Evolutionary conservation across 108 stramenopile species (phyloP).

Genomic region (Stephanodiscus minutulus): DNA sequence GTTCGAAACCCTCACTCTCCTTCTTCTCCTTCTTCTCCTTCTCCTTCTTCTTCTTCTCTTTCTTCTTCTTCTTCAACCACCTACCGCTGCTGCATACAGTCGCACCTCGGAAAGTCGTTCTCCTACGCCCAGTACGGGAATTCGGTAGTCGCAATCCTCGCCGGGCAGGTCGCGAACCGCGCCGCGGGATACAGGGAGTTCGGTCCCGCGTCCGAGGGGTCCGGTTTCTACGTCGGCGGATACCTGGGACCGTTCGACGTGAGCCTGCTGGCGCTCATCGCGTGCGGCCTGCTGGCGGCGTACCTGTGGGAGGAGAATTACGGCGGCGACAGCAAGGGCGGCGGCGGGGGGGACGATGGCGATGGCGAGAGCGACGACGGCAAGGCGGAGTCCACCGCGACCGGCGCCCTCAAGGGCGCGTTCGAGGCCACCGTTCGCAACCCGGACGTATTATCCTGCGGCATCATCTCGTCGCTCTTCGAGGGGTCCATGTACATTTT

Average conservation of each 20-base stretch:
- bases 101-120: constrained; percentile 82
- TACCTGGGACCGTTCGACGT: constrained; percentile 95
- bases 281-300: constrained; percentile 71
- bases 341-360: too few species aligned
- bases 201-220: constrained; percentile 32
- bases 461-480: constrained; percentile 87
- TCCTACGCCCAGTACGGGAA: constrained; percentile 90
- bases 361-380: constrained; percentile 35
- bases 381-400: constrained; percentile 22
- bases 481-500: constrained; percentile 95
- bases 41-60: constrained; percentile 5
- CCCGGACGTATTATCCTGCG: constrained; percentile 79
- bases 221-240: constrained; percentile 73
- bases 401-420: constrained; percentile 57
- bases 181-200: constrained; percentile 56
- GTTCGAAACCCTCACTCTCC: too few species aligned
- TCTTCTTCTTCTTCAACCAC: too few species aligned
- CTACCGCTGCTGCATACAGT: too few species aligned
- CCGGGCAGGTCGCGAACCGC: constrained; percentile 90
- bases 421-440: constrained; percentile 59
- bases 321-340: constrained; percentile 52
- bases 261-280: constrained; percentile 74
- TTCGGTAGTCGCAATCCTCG: constrained; percentile 90
- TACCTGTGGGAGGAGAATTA: constrained; percentile 96
- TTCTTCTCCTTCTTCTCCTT: constrained; percentile 7